Base-by-base conservation (phyloP, 2,329 filamentous ascomycete species). In the Aspergillus quadricinctus region DNA sequence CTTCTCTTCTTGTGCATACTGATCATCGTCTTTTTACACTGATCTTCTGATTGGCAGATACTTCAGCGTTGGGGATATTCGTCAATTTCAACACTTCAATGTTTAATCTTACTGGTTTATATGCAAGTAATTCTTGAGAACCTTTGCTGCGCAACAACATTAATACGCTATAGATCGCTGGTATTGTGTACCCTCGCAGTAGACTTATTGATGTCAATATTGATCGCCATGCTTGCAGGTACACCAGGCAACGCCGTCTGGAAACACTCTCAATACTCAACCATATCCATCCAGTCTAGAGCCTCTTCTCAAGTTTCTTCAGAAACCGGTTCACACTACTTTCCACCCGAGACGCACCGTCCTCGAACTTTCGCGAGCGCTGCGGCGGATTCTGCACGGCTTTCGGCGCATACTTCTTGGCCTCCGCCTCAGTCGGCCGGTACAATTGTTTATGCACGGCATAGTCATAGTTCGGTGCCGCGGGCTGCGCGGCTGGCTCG, bases 381-480 rank as follows among this genome's bases (percentile, higher is more conserved):
- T 70, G 63, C 6, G 62, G 66, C 3, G 70, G 62, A 28, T 72
- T 67, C 58, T 70, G 69, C 62, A 66, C 64, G 3, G 70, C 64
- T 46, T 70, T 65, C 23, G 72, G 67, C 7, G 69, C 64, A 50
- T 70, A 61, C 52, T 71, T 72, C 43, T 63, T 63, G 11, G 70
- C 70, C 58, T 80, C 77, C 17, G 67, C 66, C 52, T 78, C 74
- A 0, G 77, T 78, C 1, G 78, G 78, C 50, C 74, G 66, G 56
- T 80, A 80, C 14, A 79, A 63, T 58, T 80, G 78, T 43, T 64
- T 72, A 62, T 80, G 78, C 9, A 80, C 64, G 57, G 76, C 72
- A 55, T 78, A 79, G 40, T 72, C 72, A 14, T 61, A 71, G 57
- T 52, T 57, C n/a, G 57, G 57, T 50, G 59, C 49, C 21, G 31